phyloP scores from a whole-genome alignment of 1,284 basidiomycete genomes.

The Flammula alnicola region DNA sequence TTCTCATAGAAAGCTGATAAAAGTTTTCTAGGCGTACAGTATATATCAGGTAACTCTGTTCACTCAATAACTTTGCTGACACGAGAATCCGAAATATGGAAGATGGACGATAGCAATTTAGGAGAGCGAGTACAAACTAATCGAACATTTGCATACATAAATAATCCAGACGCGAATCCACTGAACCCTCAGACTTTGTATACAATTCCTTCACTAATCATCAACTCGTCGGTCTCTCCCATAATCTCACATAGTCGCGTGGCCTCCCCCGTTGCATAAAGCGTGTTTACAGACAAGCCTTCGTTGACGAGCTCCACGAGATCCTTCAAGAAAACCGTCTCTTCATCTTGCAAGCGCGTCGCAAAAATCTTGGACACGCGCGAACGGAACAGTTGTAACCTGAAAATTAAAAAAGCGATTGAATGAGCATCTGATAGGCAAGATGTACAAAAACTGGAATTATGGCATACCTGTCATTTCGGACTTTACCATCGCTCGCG shows the following conservation, averaged over 20 bases:
- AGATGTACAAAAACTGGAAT: conserved; percentile 10
- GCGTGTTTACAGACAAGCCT: conserved; percentile 66
- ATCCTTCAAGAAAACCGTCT: conserved; percentile 72
- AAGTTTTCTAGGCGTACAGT: no score
- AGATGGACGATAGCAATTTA: neutral
- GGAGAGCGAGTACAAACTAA: conserved; percentile 12
- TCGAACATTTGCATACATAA: neutral
- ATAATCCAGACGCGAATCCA: conserved; percentile 9
- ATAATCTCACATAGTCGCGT: conserved; percentile 76
- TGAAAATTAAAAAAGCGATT: conserved; percentile 32
- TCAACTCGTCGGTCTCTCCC: conserved; percentile 85
- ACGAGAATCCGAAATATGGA: neutral
- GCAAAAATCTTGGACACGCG: conserved; percentile 76
- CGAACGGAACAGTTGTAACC: conserved; percentile 78
- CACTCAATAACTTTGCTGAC: no score
- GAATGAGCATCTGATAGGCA: conserved; percentile 9
- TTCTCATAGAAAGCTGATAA: no score
- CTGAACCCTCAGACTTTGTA: conserved; percentile 62
- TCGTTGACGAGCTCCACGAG: conserved; percentile 83
- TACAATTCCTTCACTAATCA: conserved; percentile 84
- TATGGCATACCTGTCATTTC: conserved; percentile 56
- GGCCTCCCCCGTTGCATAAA: conserved; percentile 86
- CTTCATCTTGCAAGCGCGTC: conserved; percentile 72
- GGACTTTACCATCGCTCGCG: conserved; percentile 46
- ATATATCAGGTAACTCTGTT: no score